phyloP scores from a whole-genome alignment of 148 eudicot genomes.

The Amaranthus palmeri region DNA sequence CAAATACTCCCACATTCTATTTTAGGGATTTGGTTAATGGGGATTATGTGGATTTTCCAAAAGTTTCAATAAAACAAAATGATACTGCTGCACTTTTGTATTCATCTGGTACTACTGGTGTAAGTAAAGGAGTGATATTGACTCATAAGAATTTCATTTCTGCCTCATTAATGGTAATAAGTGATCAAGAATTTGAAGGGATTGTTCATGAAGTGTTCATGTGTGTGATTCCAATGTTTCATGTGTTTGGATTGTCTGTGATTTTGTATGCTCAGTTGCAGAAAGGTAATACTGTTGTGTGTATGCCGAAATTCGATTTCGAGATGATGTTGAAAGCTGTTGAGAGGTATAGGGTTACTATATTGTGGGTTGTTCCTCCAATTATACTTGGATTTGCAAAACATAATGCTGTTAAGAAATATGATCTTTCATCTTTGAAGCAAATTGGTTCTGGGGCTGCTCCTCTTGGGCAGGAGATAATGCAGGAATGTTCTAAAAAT shows the following conservation, averaged over 20 bases:
- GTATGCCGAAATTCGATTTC: slow-evolving; percentile 54
- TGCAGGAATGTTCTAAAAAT: slow-evolving; percentile 56
- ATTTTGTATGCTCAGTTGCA: slow-evolving; percentile 55
- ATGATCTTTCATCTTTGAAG: slow-evolving; percentile 59
- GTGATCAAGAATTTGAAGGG: slow-evolving; percentile 51
- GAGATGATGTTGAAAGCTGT: slow-evolving; percentile 51
- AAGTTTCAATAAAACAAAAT: slow-evolving; percentile 26
- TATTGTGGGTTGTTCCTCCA: slow-evolving; percentile 81
- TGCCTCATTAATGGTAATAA: slow-evolving; percentile 38
- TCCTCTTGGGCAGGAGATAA: slow-evolving; percentile 69
- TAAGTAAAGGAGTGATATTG: slow-evolving; percentile 63
- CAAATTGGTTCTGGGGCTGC: slow-evolving; percentile 78
- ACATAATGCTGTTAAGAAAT: slow-evolving; percentile 47
- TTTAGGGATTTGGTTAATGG: slow-evolving; percentile 46
- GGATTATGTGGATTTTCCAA: slow-evolving; percentile 29
- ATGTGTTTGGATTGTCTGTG: slow-evolving; percentile 62
- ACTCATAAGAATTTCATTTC: slow-evolving; percentile 66
- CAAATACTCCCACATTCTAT: slow-evolving; percentile 10
- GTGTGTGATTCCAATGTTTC: slow-evolving; percentile 78
- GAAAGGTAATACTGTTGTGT: slow-evolving; percentile 50
- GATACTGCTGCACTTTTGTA: slow-evolving; percentile 64
- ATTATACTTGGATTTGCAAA: slow-evolving; percentile 64
- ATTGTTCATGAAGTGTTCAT: slow-evolving; percentile 43
- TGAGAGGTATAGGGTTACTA: slow-evolving; percentile 53
- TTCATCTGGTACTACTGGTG: slow-evolving; percentile 75